Conservation (phyloP, 345 rosid genomes). For the Pugionium dolabratum region DNA sequence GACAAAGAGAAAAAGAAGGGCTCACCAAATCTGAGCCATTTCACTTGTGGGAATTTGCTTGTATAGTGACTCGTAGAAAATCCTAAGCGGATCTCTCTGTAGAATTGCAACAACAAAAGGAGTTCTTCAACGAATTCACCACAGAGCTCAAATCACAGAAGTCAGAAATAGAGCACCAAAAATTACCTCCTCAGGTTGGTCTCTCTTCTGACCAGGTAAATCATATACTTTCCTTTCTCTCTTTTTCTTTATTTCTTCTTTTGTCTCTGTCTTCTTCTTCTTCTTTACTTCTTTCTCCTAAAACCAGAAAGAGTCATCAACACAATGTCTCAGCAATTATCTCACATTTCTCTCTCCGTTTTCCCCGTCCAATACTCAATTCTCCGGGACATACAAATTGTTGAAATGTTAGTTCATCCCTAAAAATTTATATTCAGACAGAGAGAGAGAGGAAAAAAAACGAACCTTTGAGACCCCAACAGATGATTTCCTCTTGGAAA, state of each 20-base stretch:
- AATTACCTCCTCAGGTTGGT: conserved; percentile 74
- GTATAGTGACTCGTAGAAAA: conserved; percentile 80
- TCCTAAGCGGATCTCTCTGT: conserved; percentile 96
- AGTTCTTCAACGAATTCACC: not conserved
- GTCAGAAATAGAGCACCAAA: not conserved
- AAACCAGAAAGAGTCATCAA: conserved; percentile 17
- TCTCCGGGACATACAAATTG: not conserved
- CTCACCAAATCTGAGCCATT: conserved; percentile 97
- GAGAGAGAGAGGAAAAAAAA: not conserved
- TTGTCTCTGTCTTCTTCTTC: conserved; percentile 43
- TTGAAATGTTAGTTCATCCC: not conserved
- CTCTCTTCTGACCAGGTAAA: conserved; percentile 92
- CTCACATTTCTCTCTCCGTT: not conserved
- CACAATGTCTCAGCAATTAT: conserved; percentile 15
- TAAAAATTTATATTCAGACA: not conserved
- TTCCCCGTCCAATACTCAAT: not conserved
- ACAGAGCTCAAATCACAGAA: not conserved
- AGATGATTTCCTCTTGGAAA: conserved; percentile 46
- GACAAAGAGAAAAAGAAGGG: conserved; percentile 1
- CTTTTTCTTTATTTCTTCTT: conserved; percentile 53
- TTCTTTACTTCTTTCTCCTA: conserved; percentile 44
- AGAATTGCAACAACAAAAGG: not conserved
- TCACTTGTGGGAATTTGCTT: conserved; percentile 78
- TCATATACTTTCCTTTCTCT: conserved; percentile 76
- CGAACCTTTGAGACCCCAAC: conserved; percentile 52